Evolutionary conservation across 2,329 filamentous ascomycete genomes (phyloP).

Genomic region (Xylaria sp.): DNA sequence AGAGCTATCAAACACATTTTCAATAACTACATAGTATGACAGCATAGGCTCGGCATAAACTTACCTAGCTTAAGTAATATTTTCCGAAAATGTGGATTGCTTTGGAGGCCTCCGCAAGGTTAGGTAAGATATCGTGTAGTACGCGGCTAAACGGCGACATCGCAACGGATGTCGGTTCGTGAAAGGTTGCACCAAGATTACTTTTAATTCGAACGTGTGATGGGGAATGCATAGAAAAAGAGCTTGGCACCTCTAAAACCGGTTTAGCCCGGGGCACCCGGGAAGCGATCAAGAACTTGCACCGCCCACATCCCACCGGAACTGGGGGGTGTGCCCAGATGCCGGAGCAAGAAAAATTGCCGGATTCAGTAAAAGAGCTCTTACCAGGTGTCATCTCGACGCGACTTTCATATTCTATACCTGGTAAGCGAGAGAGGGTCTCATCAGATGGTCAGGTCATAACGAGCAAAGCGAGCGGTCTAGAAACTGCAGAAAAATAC

Average conservation of each 20-base stretch:
- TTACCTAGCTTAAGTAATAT: neutral
- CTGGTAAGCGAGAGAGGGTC: conserved; percentile 12
- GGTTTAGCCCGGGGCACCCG: neutral
- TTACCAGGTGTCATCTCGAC: conserved; percentile 1
- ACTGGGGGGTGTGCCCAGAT: neutral
- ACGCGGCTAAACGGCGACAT: too few relatives aligned
- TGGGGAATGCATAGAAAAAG: neutral
- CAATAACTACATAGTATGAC: too few relatives aligned
- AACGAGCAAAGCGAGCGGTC: conserved; percentile 5
- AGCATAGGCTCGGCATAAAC: neutral
- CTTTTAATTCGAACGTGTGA: neutral
- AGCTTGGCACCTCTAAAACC: neutral
- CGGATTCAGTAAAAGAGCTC: conserved; percentile 24
- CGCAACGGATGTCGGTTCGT: too few relatives aligned
- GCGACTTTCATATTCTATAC: conserved; percentile 7
- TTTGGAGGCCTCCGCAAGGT: neutral
- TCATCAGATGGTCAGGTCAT: conserved; percentile 20
- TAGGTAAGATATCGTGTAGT: neutral
- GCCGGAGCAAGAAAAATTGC: conserved; percentile 13
- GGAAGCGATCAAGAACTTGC: too few relatives aligned
- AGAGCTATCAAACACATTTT: too few relatives aligned
- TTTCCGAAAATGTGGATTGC: neutral
- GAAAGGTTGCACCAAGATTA: neutral
- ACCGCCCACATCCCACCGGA: too few relatives aligned
- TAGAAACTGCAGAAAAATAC: conserved; percentile 2